Percentiles rank a stretch among this genome's conserved stretches.
Evolutionary conservation across 257 asterid genomes (phyloP).

Genomic region (Solanum raphanifolium): DNA sequence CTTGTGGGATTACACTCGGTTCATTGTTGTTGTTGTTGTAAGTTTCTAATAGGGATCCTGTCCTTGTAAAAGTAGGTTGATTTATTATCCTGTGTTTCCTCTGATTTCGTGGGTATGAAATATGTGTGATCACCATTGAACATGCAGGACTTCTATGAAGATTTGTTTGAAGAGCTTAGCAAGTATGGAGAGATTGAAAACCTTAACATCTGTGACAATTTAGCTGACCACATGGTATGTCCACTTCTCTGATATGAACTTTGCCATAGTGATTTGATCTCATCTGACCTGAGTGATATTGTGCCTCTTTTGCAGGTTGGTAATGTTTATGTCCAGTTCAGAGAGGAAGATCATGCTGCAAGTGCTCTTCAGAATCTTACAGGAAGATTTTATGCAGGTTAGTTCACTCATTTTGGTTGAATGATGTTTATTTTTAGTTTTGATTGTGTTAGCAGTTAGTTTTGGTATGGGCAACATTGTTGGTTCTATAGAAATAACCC

Average conservation of each 20-base stretch:
- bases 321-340: slow-evolving; percentile 72
- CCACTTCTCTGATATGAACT: neutral
- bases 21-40: neutral
- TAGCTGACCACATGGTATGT: slow-evolving; percentile 83
- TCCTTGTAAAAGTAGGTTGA: neutral
- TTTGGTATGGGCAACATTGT: neutral
- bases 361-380: slow-evolving; percentile 70
- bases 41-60: neutral
- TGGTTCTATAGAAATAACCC: neutral
- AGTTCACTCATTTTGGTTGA: slow-evolving; percentile 2
- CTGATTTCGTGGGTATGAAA: neutral
- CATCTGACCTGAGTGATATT: neutral
- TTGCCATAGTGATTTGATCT: neutral
- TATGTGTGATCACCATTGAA: neutral
- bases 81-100: neutral
- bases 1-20: neutral
- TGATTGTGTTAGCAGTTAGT: neutral
- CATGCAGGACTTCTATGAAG: slow-evolving; percentile 70
- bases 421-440: neutral
- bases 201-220: slow-evolving; percentile 75
- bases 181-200: slow-evolving; percentile 82
- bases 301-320: slow-evolving; percentile 27
- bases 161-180: slow-evolving; percentile 79
- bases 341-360: slow-evolving; percentile 85
- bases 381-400: slow-evolving; percentile 78